phyloP scores from a whole-genome alignment of 257 asterid species.

The Ocimum tenuiflorum region DNA sequence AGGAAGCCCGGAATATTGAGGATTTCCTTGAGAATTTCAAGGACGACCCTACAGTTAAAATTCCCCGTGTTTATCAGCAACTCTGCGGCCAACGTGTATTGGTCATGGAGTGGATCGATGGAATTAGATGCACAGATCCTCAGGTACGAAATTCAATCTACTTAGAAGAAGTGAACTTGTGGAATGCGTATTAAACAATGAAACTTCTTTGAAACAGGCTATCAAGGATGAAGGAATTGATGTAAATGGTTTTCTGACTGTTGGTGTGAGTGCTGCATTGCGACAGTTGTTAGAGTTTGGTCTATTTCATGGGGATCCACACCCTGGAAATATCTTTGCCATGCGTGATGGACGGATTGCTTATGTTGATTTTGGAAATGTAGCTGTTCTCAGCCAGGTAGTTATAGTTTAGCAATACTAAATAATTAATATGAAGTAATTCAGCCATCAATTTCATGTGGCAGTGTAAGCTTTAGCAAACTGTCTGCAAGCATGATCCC shows the following conservation, averaged over 20 bases:
- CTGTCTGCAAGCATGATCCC: background rate
- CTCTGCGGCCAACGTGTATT: slow-evolving; percentile 87
- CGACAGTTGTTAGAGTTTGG: slow-evolving; percentile 96
- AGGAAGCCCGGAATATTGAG: slow-evolving; percentile 98
- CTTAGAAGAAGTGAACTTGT: slow-evolving; percentile 4
- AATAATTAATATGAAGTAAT: background rate
- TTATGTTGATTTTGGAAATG: slow-evolving; percentile 96
- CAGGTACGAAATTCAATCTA: slow-evolving; percentile 46
- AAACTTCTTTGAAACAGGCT: slow-evolving; percentile 49
- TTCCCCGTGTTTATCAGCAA: slow-evolving; percentile 76
- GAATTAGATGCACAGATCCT: slow-evolving; percentile 95
- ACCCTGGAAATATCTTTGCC: slow-evolving; percentile 97
- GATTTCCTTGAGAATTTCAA: slow-evolving; percentile 96
- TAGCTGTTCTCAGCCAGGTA: slow-evolving; percentile 99
- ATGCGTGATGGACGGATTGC: slow-evolving; percentile 99
- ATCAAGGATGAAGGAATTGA: slow-evolving; percentile 85
- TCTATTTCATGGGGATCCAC: slow-evolving; percentile 97
- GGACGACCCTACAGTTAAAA: slow-evolving; percentile 90
- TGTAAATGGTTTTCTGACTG: slow-evolving; percentile 76
- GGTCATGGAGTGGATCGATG: slow-evolving; percentile 99
- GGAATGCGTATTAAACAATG: slow-evolving; percentile 18
- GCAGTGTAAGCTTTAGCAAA: background rate
- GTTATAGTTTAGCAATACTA: slow-evolving; percentile 1
- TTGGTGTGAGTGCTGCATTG: slow-evolving; percentile 97
- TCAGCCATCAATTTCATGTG: background rate